These are phyloP conservation scores for Silene noctiflora DNA, from an alignment of 179 eudicot genomes.

Conservation along the genomic window DNA sequence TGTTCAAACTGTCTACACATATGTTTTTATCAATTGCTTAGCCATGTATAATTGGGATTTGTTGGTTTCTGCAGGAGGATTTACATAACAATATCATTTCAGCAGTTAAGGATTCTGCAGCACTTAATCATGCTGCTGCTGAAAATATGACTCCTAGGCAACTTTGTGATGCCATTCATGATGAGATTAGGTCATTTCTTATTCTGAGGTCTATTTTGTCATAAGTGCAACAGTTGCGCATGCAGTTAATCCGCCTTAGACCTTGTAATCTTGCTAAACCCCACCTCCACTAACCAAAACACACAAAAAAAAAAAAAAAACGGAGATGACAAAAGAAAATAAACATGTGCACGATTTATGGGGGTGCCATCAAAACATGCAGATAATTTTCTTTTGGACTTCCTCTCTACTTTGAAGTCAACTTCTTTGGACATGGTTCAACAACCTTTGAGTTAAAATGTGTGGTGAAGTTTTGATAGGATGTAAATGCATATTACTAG, in stretches of 20 bases:
- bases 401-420: not conserved
- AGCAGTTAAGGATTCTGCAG: constrained; percentile 63
- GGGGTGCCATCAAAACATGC: too few relatives aligned
- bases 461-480: not conserved
- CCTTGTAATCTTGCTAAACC: not conserved
- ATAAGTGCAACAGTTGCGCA: not conserved
- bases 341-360: not conserved
- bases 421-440: not conserved
- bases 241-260: not conserved
- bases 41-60: not conserved
- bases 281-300: too few relatives aligned
- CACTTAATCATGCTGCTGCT: constrained; percentile 63
- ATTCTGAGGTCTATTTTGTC: not conserved
- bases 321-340: not conserved
- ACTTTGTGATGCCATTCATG: constrained; percentile 83
- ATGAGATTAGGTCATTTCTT: constrained; percentile 65
- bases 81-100: constrained; percentile 59
- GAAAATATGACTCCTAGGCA: constrained; percentile 72
- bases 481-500: not conserved
- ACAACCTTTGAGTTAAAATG: not conserved
- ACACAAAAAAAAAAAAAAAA: not conserved
- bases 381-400: too few relatives aligned
- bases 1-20: not conserved
- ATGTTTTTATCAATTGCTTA: not conserved
- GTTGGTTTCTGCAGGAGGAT: constrained; percentile 52